A percentile compares a stretch with the other conserved stretches of the same genome.
phyloP scores from a whole-genome alignment of 202 grass and related monocot species.

The Eragrostis tef region DNA sequence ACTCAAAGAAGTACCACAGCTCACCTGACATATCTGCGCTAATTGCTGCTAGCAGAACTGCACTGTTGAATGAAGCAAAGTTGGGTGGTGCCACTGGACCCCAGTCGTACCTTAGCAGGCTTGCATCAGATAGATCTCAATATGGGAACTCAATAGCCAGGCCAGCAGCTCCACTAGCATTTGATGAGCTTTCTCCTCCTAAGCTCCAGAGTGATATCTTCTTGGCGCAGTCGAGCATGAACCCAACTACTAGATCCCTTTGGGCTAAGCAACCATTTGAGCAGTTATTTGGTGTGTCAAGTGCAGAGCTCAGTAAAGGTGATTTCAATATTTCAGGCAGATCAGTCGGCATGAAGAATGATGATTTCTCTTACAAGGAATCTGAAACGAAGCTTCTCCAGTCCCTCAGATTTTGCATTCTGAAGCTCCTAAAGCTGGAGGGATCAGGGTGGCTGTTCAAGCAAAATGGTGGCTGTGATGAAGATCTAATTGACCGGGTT shows the following conservation, averaged over 20 bases:
- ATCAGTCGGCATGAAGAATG: slow-evolving; percentile 52
- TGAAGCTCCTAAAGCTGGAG: slow-evolving; percentile 76
- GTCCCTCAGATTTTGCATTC: slow-evolving; percentile 74
- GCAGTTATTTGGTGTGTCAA: slow-evolving; percentile 74
- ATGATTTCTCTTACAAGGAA: slow-evolving; percentile 67
- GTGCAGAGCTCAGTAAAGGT: slow-evolving; percentile 53
- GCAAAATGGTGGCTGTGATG: slow-evolving; percentile 78
- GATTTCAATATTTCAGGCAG: slow-evolving; percentile 49
- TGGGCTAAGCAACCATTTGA: slow-evolving; percentile 95
- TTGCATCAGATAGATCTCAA: slow-evolving; percentile 70
- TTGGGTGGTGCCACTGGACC: slow-evolving; percentile 68
- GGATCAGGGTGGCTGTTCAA: slow-evolving; percentile 85
- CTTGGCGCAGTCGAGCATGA: slow-evolving; percentile 58
- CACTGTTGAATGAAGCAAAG: slow-evolving; percentile 70
- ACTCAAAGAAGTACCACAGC: slow-evolving; percentile 98
- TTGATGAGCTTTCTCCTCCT: slow-evolving; percentile 71
- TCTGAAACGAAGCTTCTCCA: slow-evolving; percentile 75
- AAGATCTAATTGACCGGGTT: slow-evolving; percentile 77
- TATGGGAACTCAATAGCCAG: slow-evolving; percentile 61
- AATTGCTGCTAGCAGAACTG: slow-evolving; percentile 80
- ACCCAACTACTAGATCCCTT: slow-evolving; percentile 66
- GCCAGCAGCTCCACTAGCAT: slow-evolving; percentile 55
- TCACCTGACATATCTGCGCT: slow-evolving; percentile 96
- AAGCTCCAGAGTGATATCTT: slow-evolving; percentile 69
- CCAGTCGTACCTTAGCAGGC: slow-evolving; percentile 62